phyloP scores from a whole-genome alignment of 1,139 yeast species.

The Geotrichum bryndzae region DNA sequence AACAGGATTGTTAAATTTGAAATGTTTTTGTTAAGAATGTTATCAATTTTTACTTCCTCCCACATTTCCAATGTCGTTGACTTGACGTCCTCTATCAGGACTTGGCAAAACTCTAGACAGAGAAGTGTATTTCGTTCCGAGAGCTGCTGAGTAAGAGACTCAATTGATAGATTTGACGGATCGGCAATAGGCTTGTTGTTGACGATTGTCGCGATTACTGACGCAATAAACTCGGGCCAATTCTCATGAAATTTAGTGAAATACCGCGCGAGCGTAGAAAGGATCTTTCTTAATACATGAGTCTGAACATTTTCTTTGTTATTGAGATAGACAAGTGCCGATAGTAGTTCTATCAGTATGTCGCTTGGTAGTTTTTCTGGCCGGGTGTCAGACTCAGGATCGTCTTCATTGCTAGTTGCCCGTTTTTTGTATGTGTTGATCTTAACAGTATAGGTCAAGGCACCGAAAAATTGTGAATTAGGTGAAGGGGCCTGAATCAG shows the following conservation, averaged over 20 bases:
- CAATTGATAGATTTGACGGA: conserved; percentile 1
- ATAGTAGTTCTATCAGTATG: conserved; percentile 28
- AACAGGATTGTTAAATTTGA: conserved; percentile 1
- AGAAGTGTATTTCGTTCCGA: conserved; percentile 8
- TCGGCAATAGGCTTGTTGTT: background rate
- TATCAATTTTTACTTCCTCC: conserved; percentile 7
- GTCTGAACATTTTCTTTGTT: conserved; percentile 18
- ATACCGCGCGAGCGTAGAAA: conserved; percentile 31
- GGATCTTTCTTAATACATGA: conserved; percentile 34
- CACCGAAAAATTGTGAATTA: conserved; percentile 55
- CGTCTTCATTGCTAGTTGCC: background rate
- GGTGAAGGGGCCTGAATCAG: conserved; percentile 40
- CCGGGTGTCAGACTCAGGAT: background rate
- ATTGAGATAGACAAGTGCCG: conserved; percentile 25
- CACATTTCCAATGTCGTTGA: conserved; percentile 7
- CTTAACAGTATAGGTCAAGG: conserved; percentile 51
- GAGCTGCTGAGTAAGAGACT: conserved; percentile 3
- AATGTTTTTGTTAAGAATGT: conserved; percentile 5
- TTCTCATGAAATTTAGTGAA: conserved; percentile 31
- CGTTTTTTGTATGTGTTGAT: conserved; percentile 31
- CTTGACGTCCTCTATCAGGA: conserved; percentile 27
- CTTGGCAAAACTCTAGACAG: conserved; percentile 26
- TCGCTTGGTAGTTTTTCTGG: conserved; percentile 7
- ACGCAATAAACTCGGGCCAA: conserved; percentile 31
- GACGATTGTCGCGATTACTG: conserved; percentile 20